phyloP scores from a whole-genome alignment of 768 basidiomycete genomes.

The Chalciporus piperatus region DNA sequence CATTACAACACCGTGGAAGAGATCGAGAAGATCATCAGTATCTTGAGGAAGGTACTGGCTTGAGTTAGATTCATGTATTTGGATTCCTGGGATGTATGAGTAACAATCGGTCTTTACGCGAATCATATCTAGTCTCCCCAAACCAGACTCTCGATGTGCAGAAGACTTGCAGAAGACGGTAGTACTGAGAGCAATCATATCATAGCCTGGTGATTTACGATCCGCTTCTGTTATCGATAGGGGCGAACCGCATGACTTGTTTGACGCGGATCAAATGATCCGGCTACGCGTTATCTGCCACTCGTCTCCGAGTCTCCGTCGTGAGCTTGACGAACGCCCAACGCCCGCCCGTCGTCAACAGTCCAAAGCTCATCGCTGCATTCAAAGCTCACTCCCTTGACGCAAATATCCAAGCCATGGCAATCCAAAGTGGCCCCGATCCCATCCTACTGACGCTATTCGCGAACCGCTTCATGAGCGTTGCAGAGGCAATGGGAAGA shows the following conservation, averaged over 20 bases:
- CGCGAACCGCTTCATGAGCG: conserved; percentile 96
- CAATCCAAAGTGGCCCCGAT: conserved; percentile 51
- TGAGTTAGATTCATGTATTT: background rate
- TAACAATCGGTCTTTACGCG: background rate
- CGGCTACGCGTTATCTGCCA: no score
- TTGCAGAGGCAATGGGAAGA: conserved; percentile 94
- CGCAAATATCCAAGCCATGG: conserved; percentile 10
- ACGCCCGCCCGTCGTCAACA: background rate
- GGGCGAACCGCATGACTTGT: conserved; percentile 4
- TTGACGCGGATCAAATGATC: background rate
- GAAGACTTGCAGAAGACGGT: no score
- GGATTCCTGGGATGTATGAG: background rate
- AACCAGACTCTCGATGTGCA: no score
- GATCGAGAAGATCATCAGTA: conserved; percentile 55
- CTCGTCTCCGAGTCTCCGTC: no score
- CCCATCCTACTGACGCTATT: conserved; percentile 89
- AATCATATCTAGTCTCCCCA: background rate
- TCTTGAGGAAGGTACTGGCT: conserved; percentile 51
- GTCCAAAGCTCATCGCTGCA: background rate
- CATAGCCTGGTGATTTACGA: no score
- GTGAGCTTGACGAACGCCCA: no score
- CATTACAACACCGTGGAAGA: conserved; percentile 80
- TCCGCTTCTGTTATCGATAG: background rate
- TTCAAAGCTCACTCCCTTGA: background rate
- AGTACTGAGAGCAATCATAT: no score